These are phyloP conservation scores for Poa annua DNA, from an alignment of 176 grass and related monocot species.

Conservation along the genomic window DNA sequence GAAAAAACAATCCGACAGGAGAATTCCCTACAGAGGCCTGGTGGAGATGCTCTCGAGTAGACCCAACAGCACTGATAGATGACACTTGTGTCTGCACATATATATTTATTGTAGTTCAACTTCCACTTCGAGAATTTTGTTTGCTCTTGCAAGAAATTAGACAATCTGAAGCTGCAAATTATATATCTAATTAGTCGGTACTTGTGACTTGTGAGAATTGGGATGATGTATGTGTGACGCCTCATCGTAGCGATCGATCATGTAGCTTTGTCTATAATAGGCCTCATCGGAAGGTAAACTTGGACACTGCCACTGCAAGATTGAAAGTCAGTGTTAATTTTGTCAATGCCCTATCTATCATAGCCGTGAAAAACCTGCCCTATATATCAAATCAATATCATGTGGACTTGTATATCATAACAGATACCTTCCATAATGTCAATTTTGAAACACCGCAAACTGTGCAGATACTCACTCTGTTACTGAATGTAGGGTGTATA, in stretches of 20 bases:
- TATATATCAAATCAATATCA: not conserved
- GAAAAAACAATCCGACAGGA: constrained; percentile 19
- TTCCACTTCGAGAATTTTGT: not conserved
- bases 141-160: not conserved
- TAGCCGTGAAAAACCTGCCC: not conserved
- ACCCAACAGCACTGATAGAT: not conserved
- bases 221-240: not conserved
- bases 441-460: too few species aligned
- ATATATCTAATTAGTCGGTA: not conserved
- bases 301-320: not conserved
- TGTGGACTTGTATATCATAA: not conserved
- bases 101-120: not conserved
- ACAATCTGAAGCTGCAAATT: not conserved
- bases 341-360: not conserved
- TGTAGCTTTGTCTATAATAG: not conserved
- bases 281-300: not conserved
- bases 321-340: not conserved
- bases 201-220: not conserved
- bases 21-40: constrained; percentile 18
- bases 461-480: too few species aligned
- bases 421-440: too few species aligned
- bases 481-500: too few species aligned
- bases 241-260: not conserved
- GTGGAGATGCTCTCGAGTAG: constrained; percentile 21
- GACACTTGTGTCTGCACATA: not conserved